phyloP scores from a whole-genome alignment of 495 filamentous ascomycete species.

The Viridothelium virens region DNA sequence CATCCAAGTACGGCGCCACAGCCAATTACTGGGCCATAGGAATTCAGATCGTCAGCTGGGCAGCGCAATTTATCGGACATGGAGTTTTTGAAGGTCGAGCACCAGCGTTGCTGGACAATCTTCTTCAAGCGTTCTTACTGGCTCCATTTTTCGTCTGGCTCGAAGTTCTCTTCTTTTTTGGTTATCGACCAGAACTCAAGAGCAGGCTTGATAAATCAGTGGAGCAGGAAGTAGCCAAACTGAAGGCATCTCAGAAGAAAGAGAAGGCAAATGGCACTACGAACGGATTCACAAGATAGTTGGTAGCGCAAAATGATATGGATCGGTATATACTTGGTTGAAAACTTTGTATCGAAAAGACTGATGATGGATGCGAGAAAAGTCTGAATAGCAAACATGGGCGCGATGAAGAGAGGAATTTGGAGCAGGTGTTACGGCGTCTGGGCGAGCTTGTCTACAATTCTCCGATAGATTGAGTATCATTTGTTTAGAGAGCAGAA shows the following conservation, averaged over 20 bases:
- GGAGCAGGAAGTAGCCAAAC: slow-evolving; percentile 57
- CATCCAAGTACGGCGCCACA: slow-evolving; percentile 52
- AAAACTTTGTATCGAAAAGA: too few relatives aligned
- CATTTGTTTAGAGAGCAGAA: too few relatives aligned
- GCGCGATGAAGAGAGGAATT: too few relatives aligned
- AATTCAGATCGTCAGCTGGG: slow-evolving; percentile 67
- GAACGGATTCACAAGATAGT: slow-evolving; percentile 24
- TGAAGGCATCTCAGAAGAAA: slow-evolving; percentile 37
- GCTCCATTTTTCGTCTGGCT: slow-evolving; percentile 99
- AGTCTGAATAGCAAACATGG: too few relatives aligned
- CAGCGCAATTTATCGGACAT: slow-evolving; percentile 85
- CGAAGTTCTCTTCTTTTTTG: slow-evolving; percentile 82
- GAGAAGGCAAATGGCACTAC: slow-evolving; percentile 31
- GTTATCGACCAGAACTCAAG: slow-evolving; percentile 83
- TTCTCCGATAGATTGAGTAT: too few relatives aligned
- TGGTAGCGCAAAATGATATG: not conserved
- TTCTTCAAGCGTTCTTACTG: slow-evolving; percentile 84
- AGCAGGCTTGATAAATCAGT: slow-evolving; percentile 69
- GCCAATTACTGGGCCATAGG: slow-evolving; percentile 64
- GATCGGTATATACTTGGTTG: not conserved
- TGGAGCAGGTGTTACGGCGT: too few relatives aligned
- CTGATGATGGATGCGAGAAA: too few relatives aligned
- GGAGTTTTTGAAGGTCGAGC: slow-evolving; percentile 82
- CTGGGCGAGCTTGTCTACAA: too few relatives aligned
- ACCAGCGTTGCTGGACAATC: slow-evolving; percentile 81